Percentiles rank a stretch among this genome's conserved stretches.
phyloP scores from a whole-genome alignment of 345 rosid genomes.

The Populus davidiana region DNA sequence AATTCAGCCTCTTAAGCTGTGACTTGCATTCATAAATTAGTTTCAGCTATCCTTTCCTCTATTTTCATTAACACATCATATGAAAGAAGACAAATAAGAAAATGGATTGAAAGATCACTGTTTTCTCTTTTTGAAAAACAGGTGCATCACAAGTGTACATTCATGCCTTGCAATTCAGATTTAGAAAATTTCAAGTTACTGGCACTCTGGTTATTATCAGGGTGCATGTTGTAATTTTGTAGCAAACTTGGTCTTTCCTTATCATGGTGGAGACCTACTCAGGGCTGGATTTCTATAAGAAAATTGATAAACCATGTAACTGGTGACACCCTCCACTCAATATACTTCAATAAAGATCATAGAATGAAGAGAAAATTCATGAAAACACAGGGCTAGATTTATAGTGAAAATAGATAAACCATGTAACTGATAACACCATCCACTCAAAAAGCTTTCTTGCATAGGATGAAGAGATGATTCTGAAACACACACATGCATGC shows the following conservation, averaged over 20 bases:
- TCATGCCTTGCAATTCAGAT: constrained; percentile 2
- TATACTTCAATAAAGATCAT: no score
- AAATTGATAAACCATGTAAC: background rate
- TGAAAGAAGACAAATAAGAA: background rate
- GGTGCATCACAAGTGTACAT: background rate
- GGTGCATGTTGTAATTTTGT: background rate
- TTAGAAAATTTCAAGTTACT: background rate
- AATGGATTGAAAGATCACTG: background rate
- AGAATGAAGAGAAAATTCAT: no score
- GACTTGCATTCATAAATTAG: background rate
- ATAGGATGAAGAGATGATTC: background rate
- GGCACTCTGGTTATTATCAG: background rate
- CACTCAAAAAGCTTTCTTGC: background rate
- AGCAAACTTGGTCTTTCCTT: background rate
- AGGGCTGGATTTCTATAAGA: background rate
- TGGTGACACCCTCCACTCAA: background rate
- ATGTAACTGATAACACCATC: background rate
- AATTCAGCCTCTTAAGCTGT: background rate
- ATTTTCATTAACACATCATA: background rate
- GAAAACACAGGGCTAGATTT: background rate
- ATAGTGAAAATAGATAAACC: background rate
- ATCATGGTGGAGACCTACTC: background rate
- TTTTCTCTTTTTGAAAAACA: background rate
- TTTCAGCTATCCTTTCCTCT: background rate
- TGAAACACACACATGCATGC: background rate